These are phyloP conservation scores for Spiromastix sp. DNA, from an alignment of 2,329 filamentous ascomycete genomes.

Conservation along the genomic window DNA sequence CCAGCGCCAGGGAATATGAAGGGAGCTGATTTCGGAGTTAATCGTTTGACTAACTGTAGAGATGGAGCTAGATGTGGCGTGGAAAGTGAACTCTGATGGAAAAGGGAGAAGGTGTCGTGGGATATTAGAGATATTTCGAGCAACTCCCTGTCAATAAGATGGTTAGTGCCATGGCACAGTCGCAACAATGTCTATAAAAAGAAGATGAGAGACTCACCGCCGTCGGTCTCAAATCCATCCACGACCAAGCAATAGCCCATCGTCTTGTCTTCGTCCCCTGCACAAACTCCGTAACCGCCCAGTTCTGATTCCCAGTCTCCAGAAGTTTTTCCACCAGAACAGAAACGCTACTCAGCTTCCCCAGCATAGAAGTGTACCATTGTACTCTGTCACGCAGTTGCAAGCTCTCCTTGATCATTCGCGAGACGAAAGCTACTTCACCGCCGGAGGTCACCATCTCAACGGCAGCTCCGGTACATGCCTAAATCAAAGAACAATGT, in stretches of 20 bases:
- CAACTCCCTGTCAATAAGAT: slow-evolving; percentile 16
- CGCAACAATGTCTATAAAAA: slow-evolving; percentile 6
- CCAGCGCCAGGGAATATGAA: slow-evolving; percentile 60
- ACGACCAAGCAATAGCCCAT: slow-evolving; percentile 89
- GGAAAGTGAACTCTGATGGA: slow-evolving; percentile 41
- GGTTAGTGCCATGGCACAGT: too few species aligned
- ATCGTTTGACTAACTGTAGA: slow-evolving; percentile 28
- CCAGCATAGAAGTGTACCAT: slow-evolving; percentile 91
- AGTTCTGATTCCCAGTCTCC: slow-evolving; percentile 57
- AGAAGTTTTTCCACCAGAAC: slow-evolving; percentile 52
- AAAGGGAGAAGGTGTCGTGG: slow-evolving; percentile 44
- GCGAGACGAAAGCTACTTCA: slow-evolving; percentile 62
- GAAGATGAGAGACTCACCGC: slow-evolving; percentile 34
- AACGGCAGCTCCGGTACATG: slow-evolving; percentile 60
- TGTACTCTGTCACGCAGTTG: slow-evolving; percentile 49
- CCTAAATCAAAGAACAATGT: slow-evolving; percentile 21
- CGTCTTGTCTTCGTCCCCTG: slow-evolving; percentile 69
- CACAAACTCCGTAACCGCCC: slow-evolving; percentile 68
- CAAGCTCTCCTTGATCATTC: slow-evolving; percentile 62
- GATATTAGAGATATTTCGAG: slow-evolving; percentile 32
- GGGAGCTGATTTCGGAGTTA: slow-evolving; percentile 38
- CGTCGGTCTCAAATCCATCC: slow-evolving; percentile 53
- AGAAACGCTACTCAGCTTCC: slow-evolving; percentile 61
- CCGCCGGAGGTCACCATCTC: slow-evolving; percentile 83
- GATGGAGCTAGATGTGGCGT: slow-evolving; percentile 17